Evolutionary conservation across 1,139 yeast genomes (phyloP).

Genomic region (Protomyces inundatus): DNA sequence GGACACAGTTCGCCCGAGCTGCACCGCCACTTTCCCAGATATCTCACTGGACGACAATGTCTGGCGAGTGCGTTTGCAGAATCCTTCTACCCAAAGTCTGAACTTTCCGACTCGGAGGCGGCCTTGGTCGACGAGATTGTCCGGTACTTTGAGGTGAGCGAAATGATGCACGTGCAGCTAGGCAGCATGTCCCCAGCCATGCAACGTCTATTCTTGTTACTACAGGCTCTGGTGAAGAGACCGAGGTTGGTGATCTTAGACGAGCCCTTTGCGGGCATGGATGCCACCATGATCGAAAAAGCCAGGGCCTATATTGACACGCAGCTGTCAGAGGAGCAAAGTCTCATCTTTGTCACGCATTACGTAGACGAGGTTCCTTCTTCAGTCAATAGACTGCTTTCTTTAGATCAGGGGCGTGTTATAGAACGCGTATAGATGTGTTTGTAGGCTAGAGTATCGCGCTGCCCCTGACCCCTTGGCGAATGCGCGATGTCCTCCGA

Average conservation of each 20-base stretch:
- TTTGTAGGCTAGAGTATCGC: too few species aligned
- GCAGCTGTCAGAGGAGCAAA: slow-evolving; percentile 53
- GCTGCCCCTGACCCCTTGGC: too few species aligned
- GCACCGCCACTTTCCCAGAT: slow-evolving; percentile 70
- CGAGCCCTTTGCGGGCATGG: slow-evolving; percentile 92
- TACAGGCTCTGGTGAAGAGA: slow-evolving; percentile 67
- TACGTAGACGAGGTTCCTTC: slow-evolving; percentile 57
- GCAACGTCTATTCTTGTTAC: slow-evolving; percentile 71
- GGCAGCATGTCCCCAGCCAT: slow-evolving; percentile 58
- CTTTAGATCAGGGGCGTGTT: slow-evolving; percentile 30
- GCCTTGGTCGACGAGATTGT: slow-evolving; percentile 30
- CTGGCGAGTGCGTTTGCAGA: slow-evolving; percentile 49
- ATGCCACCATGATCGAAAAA: slow-evolving; percentile 54
- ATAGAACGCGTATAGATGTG: not conserved
- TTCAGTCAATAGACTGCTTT: slow-evolving; percentile 38
- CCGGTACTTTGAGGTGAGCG: slow-evolving; percentile 35
- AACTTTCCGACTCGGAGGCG: slow-evolving; percentile 36
- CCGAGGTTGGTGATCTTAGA: slow-evolving; percentile 79
- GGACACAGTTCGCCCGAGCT: slow-evolving; percentile 91
- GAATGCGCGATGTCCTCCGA: too few species aligned
- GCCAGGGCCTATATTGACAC: slow-evolving; percentile 63
- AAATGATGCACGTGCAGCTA: slow-evolving; percentile 43
- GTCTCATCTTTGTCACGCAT: slow-evolving; percentile 57
- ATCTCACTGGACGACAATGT: slow-evolving; percentile 42
- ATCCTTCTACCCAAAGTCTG: slow-evolving; percentile 12